Conservation (phyloP, 1,139 yeast genomes). For the Blastobotrys proliferans region DNA sequence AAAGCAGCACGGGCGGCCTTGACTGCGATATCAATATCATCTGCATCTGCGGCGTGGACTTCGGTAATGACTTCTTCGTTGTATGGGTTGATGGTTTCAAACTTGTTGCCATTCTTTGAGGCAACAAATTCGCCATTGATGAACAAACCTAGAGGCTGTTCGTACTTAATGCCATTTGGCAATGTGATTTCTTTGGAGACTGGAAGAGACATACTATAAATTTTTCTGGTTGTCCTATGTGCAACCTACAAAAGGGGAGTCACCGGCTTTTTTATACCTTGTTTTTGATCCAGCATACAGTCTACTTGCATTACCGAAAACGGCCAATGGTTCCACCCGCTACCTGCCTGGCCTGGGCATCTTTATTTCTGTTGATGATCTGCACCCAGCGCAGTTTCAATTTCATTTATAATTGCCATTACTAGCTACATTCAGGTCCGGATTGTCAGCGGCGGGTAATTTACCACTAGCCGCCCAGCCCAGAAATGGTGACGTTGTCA, state of each 20-base stretch:
- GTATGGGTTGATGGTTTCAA: conserved; percentile 37
- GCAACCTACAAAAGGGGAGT: not conserved
- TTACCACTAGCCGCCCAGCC: no score
- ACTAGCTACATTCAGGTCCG: no score
- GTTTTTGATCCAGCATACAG: no score
- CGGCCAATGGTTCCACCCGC: no score
- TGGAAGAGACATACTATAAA: conserved; percentile 16
- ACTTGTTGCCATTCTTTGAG: conserved; percentile 54
- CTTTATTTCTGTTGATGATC: no score
- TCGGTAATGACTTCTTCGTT: conserved; percentile 52
- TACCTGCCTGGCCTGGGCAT: no score
- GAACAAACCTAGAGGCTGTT: conserved; percentile 77
- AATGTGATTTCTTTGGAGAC: conserved; percentile 38
- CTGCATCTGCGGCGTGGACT: conserved; percentile 51
- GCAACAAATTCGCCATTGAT: conserved; percentile 75
- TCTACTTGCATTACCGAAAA: no score
- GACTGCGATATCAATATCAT: conserved; percentile 59
- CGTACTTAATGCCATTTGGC: conserved; percentile 54
- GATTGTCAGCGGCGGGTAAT: not conserved
- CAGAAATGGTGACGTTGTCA: no score
- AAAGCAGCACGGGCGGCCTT: conserved; percentile 55
- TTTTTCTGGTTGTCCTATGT: no score
- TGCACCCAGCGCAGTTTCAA: no score
- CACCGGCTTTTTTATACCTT: not conserved
- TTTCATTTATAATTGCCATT: no score